Base-by-base conservation (phyloP, 1,284 basidiomycete genomes). In the Ceratobasidium sp. region DNA sequence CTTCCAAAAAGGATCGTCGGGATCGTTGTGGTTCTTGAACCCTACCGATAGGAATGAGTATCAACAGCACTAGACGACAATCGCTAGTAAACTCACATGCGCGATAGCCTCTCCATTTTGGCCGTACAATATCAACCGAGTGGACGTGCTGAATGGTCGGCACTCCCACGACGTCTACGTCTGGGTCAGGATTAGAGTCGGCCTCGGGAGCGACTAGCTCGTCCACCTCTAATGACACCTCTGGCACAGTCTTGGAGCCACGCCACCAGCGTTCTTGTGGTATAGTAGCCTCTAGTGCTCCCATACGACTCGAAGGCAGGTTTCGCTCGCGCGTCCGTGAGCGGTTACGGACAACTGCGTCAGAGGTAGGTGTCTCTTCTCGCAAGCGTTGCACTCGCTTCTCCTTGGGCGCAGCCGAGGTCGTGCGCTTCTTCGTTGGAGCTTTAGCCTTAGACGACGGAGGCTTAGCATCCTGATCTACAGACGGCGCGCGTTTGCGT, bases 11-110 rank as follows among this genome's bases (percentile, higher is more conserved):
- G 75, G 75, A 54, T 76, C 75, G 35, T 73, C 67, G 8, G 55
- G 74, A 64, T 76, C 75, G 23, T 64, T 54, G 30, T 50, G 74
- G 43, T 76, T 76, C 23, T 69, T 52, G 55, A 76, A 76, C 61
- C 66, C 75, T 76, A 41, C 28, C 26, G 61, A 21, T 71, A 18
- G 21, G 28, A 18, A 26, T 73, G 44, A 47, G 55, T n/a, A 66
- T 23, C 38, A 43, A 43, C 26, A 41, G 35, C 26, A 44, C 35
- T 16, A 49, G 16, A 23, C n/a, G 28, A 23, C 49, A 32, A 67
- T 38, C 35, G 35, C 11, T 38, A n/a, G 35, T 32, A 28, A n/a
- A 58, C 55, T 43, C 49, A 55, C 59, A 73, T 50, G 62, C 32
- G 28, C 62, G 59, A 46, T 64, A 73, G 11, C 59, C 63, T 66